Base-by-base conservation (phyloP, 2,329 filamentous ascomycete species). In the Talaromyces albobiverticillius region DNA sequence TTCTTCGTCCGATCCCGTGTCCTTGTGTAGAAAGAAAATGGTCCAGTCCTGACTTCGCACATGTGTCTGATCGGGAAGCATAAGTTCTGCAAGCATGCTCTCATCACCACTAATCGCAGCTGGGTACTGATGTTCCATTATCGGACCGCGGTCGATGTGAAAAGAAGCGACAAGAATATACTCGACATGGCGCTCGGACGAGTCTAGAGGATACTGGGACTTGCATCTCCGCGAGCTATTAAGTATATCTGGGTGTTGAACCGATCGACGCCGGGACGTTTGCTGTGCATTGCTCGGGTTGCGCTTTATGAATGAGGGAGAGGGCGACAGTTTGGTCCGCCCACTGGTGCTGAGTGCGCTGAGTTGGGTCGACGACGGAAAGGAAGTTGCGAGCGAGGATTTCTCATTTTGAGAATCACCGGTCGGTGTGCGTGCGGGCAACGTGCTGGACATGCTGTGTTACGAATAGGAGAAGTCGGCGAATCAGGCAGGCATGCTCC, bases 41-140 rank as follows among this genome's bases (percentile, higher is more conserved):
- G 94, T 99, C 94, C 94, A 99, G 71, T 99, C 94, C 73, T 97
- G 92, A 66, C 89, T 93, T 36, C 94, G 84, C 57, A 94, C 85
- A 74, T 99, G 94, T 20, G 93, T 91, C 73, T 97, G 93, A 72
- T 99, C 94, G 0, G 94, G 94, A 69, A 99, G 77, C 94, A 99
- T 99, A 66, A 99, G 83, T 77, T 99, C 94, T 6, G 94, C 94
- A 67, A 99, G 76, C 92, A 97, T 97, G 66, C 95, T 88, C 76
- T 99, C 94, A 69, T 99, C 93, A 29, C 94, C 93, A 48, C 91
- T 96, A 59, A 99, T 97, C 48, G 93, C 86, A 40, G 90, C 87
- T 0, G 94, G 94, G 68, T 93, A 99, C 69, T 99, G 94, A 69
- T 99, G 92, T 69, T 99, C 94, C 94, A 99, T 97, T 63, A 96